Evolutionary conservation across 2,329 filamentous ascomycete genomes (phyloP), one percentile per base, ranked within the genome.

Genomic region (Aphanocladium album): DNA sequence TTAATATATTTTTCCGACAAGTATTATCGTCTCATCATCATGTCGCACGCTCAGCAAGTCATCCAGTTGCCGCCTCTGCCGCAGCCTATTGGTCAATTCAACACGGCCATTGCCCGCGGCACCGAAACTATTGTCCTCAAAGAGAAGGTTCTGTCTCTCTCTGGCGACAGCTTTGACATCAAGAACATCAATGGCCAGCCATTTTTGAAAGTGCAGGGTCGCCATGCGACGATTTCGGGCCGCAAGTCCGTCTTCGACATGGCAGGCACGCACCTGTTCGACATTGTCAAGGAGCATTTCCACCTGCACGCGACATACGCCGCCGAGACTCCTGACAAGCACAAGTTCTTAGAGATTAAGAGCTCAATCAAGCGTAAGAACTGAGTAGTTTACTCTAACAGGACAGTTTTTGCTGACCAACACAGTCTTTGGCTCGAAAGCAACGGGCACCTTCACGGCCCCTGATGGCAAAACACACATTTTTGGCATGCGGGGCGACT

Each of bases 101-200:
- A 70, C 57, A 70, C 71, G 9, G 71, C 75, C 63, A 69, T 79
- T 27, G 72, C 75, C 3, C 68, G 62, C 1, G 70, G 76, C 35
- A 67, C 70, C 6, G 76, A 80, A 67, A 83, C 80, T 2, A 72
- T 89, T 7, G 69, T 83, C 1, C 74, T 89, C 53, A 83, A 80
- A 66, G 85, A 89, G 67, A 85, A 84, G 66, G 76, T 87, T 19
- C 70, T 86, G 61, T 87, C 85, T 3, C 73, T 88, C 9, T 80
- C 80, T 1, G 84, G 85, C 61, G 85, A 89, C 73, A 83, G 79
- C 70, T 89, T 89, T 73, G 81, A 83, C 64, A 82, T 89, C 71
- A 81, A 79, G 58, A 79, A 81, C 5, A 72, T 78, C 49, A 80
- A 78, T 62, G 84, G 84, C 23, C 73, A 77, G 23, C 77, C 82